phyloP scores from a whole-genome alignment of 1,284 basidiomycete genomes.

The Tylopilus sp. region DNA sequence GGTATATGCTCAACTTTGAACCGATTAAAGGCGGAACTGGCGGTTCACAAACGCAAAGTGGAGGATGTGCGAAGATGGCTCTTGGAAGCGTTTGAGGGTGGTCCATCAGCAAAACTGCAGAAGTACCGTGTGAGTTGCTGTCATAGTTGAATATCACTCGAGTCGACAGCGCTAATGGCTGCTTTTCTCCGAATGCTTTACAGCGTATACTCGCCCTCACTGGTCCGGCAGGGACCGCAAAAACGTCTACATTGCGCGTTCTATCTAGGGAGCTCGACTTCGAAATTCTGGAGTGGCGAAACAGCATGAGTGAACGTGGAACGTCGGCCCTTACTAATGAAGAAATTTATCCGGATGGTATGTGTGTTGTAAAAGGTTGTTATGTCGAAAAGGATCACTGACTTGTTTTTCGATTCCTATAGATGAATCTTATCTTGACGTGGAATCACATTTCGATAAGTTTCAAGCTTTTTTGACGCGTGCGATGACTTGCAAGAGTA shows the following conservation, averaged over 20 bases:
- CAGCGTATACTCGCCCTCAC: conserved; percentile 89
- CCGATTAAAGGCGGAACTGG: conserved; percentile 77
- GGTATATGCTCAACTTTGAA: background rate
- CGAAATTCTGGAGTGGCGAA: conserved; percentile 91
- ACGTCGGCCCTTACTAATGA: conserved; percentile 11
- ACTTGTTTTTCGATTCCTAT: background rate
- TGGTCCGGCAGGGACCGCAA: conserved; percentile 92
- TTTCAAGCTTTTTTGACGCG: conserved; percentile 85
- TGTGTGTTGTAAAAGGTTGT: background rate
- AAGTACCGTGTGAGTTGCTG: conserved; percentile 79
- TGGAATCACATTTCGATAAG: conserved; percentile 77
- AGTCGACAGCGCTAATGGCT: conserved; percentile 1
- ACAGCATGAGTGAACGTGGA: conserved; percentile 60
- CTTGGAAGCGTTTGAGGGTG: conserved; percentile 82
- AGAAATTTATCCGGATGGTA: conserved; percentile 19
- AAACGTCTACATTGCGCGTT: conserved; percentile 87
- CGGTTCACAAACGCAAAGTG: conserved; percentile 91
- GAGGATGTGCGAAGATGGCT: conserved; percentile 90
- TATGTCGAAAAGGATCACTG: background rate
- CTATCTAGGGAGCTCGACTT: conserved; percentile 82
- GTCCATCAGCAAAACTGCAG: conserved; percentile 69
- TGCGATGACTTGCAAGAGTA: conserved; percentile 71
- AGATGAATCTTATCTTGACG: conserved; percentile 44
- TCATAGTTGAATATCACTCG: background rate
- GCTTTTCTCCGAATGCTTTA: background rate